Base-by-base conservation (phyloP, 2,329 filamentous ascomycete genomes). In the Talaromyces rugulosus region DNA sequence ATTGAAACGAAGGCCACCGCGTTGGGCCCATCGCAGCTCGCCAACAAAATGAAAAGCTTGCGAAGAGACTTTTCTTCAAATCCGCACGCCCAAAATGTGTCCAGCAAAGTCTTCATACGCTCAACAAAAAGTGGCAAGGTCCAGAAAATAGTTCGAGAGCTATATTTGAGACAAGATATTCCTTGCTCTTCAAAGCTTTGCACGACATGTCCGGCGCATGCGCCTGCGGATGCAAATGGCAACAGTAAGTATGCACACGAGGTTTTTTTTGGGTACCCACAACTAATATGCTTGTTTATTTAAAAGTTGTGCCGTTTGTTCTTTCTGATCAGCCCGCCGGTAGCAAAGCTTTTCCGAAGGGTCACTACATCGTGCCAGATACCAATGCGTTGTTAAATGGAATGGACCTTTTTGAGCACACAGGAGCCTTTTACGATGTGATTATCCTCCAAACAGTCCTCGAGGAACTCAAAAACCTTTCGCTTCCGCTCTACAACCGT, bases 61-160 rank as follows among this genome's bases (percentile, higher is more conserved):
- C 86, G 87, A 72, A 80, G 86, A 64, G 70, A 85, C 79, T 60
- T 80, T 73, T 70, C 80, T 56, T 77, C 81, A 16, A 83, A 86
- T 64, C 80, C 81, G 5, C 77, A 80, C 61, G 83, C 87, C 33
- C 82, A 88, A 54, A 96, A 90, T 72, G 89, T 98, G 66, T 94
- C 92, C 34, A 97, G 90, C 85, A 99, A 98, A 80, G 87, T 96
- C 70, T 99, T 96, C 74, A 91, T 99, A 66, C 87, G 95, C 64
- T 97, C 95, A 30, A 96, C 94, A 55, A 93, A 91, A 78, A 95
- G 88, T 77, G 95, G 95, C 77, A 97, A 97, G 81, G 94, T 98
- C 63, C 95, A 98, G 77, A 99, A 99, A 83, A 96, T 99, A 72
- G 95, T 99, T 67, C 88, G 93, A 71, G 95, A 99, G 81, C 85